Evolutionary conservation across 2,329 filamentous ascomycete species (phyloP).

Genomic region (Pseudocercospora crystallina): DNA sequence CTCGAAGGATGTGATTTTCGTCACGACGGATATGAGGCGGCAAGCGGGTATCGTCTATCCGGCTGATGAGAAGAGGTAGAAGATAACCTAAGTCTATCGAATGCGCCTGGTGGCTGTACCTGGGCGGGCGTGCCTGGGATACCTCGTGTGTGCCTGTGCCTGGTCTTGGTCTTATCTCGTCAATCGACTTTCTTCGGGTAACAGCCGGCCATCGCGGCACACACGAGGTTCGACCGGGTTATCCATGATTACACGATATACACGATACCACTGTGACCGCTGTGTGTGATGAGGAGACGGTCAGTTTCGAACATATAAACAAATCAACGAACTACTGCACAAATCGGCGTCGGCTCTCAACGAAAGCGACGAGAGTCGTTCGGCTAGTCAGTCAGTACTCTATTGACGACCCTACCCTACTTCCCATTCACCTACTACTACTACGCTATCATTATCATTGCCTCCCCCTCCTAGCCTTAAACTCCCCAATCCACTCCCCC

Average conservation of each 20-base stretch:
- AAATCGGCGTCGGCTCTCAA: no score
- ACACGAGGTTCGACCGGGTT: no score
- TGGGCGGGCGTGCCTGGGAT: no score
- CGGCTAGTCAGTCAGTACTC: not conserved
- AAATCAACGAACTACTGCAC: no score
- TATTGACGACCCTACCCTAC: not conserved
- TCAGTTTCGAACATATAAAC: no score
- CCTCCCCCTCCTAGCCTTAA: conserved; percentile 66
- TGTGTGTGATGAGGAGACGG: not conserved
- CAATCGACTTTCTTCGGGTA: no score
- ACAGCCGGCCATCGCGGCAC: no score
- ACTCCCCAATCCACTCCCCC: conserved; percentile 76
- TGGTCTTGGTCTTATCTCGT: no score
- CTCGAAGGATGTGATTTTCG: conserved; percentile 42
- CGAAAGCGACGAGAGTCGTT: not conserved
- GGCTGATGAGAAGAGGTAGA: conserved; percentile 30
- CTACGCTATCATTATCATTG: conserved; percentile 3
- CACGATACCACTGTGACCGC: not conserved
- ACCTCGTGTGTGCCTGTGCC: no score
- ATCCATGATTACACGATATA: no score
- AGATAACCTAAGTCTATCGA: no score
- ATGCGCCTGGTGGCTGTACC: no score
- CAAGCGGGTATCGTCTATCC: conserved; percentile 47
- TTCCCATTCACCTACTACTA: not conserved
- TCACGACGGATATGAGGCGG: conserved; percentile 46